Evolutionary conservation across 2,329 filamentous ascomycete genomes (phyloP), one percentile per base, ranked within the genome.

Genomic region (Boeremia exigua): DNA sequence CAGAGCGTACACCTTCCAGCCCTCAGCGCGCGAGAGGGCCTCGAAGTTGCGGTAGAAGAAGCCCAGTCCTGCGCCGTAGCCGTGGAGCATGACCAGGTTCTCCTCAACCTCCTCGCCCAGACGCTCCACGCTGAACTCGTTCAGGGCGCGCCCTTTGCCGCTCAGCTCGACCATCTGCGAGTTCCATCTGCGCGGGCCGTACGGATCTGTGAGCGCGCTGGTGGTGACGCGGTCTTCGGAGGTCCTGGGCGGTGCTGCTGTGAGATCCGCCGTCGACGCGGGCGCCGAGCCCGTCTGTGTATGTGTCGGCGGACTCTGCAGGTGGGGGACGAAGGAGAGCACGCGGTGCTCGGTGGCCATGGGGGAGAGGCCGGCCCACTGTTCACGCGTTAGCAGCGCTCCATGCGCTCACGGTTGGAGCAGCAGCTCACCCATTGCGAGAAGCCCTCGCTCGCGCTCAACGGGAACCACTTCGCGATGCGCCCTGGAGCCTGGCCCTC

Each of bases 31-130:
- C 40, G 89, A 93, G 30, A 99, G 79, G 6, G 88, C 87, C 75
- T 99, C 95, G 58, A 96, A 96, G 74, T 99, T 99, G 78, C 95
- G 94, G 82, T 97, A 99, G 82, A 96, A 99, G 78, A 99, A 98
- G 19, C 94, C 95, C 0, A 99, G 83, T 0, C 95, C 95, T 2
- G 95, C 95, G 42, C 95, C 95, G 75, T 99, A 99, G 58, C 95
- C 95, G 73, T 99, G 95, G 4, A 99, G 80, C 86, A 99, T 96
- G 39, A 99, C 94, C 14, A 99, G 81, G 38, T 91, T 95, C 70
- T 98, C 88, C 42, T 96, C 88, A 0, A 86, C 85, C 4, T 88
- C 77, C 71, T 97, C 93, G 32, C 87, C 91, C 1, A 92, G 79
- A 45, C 93, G 84, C 78, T 96, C 91, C 2, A 99, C 86, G 1